Conservation (phyloP, 2,329 filamentous ascomycete genomes). For the Curvularia hawaiiensis region DNA sequence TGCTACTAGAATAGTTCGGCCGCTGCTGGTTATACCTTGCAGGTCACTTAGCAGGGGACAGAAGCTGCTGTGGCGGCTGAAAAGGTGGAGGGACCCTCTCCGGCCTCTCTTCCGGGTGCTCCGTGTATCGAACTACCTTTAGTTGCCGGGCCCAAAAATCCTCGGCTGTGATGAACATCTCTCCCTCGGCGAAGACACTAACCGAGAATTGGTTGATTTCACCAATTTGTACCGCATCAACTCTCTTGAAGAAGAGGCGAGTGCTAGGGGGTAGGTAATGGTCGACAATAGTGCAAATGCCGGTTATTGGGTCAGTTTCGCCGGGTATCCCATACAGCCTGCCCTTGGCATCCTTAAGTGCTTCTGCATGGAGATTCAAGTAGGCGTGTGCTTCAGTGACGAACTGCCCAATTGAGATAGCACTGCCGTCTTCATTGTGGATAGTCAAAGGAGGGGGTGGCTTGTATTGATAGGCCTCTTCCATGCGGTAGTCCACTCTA, state of each 20-base stretch:
- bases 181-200: not conserved
- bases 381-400: constrained; percentile 11
- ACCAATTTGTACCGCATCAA: not conserved
- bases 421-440: constrained; percentile 7
- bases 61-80: not conserved
- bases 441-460: constrained; percentile 11
- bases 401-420: constrained; percentile 15
- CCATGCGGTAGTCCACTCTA: not conserved
- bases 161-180: not conserved
- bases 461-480: constrained; percentile 6
- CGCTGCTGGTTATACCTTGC: not conserved
- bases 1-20: not conserved
- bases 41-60: not conserved
- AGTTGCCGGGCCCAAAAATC: not conserved
- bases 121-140: not conserved
- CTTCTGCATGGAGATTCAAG: not conserved
- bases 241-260: not conserved
- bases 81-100: not conserved
- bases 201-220: not conserved
- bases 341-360: not conserved
- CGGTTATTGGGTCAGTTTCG: not conserved
- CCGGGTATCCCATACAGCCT: not conserved
- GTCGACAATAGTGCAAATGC: not conserved
- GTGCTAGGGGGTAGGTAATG: not conserved
- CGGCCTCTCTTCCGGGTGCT: not conserved